These are phyloP conservation scores for Eragrostis tef DNA, from an alignment of 202 grass and related monocot species.

Conservation along the genomic window DNA sequence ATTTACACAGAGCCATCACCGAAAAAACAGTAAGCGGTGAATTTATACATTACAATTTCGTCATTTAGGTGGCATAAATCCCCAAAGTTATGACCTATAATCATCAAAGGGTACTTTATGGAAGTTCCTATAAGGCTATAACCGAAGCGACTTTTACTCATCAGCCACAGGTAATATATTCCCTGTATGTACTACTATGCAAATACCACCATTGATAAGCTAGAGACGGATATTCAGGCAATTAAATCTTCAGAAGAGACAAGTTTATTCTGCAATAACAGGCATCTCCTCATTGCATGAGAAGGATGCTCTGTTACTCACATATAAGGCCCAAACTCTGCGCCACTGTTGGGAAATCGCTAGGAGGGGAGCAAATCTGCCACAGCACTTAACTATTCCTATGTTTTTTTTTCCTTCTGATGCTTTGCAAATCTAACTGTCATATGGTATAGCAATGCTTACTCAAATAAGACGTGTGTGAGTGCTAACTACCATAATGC, in stretches of 20 bases:
- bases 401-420: background rate
- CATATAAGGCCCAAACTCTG: background rate
- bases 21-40: background rate
- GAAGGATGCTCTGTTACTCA: background rate
- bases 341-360: background rate
- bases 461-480: constrained; percentile 5
- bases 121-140: background rate
- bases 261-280: background rate
- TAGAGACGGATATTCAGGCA: background rate
- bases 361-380: background rate
- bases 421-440: constrained; percentile 17
- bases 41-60: background rate
- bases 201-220: background rate
- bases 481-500: background rate
- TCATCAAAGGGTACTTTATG: background rate
- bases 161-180: background rate
- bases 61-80: constrained; percentile 4
- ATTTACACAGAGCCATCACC: background rate
- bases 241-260: background rate
- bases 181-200: background rate
- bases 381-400: background rate
- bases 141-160: background rate
- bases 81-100: background rate
- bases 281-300: background rate
- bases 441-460: background rate